phyloP scores from a whole-genome alignment of 2,329 filamentous ascomycete genomes.

The Cadophora malorum region DNA sequence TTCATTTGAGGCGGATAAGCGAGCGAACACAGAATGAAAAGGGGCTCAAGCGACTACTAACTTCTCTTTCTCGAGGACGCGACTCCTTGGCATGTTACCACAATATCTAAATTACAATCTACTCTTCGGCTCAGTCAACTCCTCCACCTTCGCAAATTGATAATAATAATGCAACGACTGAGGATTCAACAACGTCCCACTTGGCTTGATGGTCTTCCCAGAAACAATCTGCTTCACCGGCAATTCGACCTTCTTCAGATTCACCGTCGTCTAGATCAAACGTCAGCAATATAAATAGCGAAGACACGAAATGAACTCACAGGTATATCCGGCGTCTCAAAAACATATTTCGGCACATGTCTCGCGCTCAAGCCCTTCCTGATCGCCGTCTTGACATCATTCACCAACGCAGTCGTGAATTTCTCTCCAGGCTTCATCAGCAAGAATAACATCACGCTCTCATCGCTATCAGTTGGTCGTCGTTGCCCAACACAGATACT shows the following conservation, averaged over 20 bases:
- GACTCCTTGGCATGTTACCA: too few species aligned
- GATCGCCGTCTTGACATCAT: slow-evolving; percentile 68
- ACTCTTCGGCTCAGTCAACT: slow-evolving; percentile 55
- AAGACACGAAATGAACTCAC: slow-evolving; percentile 54
- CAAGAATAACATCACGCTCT: slow-evolving; percentile 65
- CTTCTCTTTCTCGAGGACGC: too few species aligned
- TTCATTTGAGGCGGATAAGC: too few species aligned
- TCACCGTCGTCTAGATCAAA: slow-evolving; percentile 72
- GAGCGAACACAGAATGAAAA: too few species aligned
- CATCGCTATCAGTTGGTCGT: slow-evolving; percentile 62
- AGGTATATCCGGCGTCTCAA: slow-evolving; percentile 82
- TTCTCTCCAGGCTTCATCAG: slow-evolving; percentile 63
- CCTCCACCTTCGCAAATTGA: slow-evolving; percentile 75
- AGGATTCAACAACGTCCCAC: slow-evolving; percentile 79
- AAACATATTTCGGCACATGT: slow-evolving; percentile 80
- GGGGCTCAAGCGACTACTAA: too few species aligned
- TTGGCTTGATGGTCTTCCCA: slow-evolving; percentile 74
- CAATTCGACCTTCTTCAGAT: slow-evolving; percentile 84
- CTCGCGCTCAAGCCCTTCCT: slow-evolving; percentile 69
- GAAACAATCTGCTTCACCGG: slow-evolving; percentile 86
- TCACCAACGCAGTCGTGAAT: slow-evolving; percentile 61
- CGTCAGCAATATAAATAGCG: slow-evolving; percentile 4
- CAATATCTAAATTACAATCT: slow-evolving; percentile 50
- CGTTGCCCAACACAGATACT: slow-evolving; percentile 83
- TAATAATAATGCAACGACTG: slow-evolving; percentile 80